A percentile compares a stretch with the other conserved stretches of the same genome.
Conservation (phyloP, 352 stramenopile species). For the Pythium folliculosum region DNA sequence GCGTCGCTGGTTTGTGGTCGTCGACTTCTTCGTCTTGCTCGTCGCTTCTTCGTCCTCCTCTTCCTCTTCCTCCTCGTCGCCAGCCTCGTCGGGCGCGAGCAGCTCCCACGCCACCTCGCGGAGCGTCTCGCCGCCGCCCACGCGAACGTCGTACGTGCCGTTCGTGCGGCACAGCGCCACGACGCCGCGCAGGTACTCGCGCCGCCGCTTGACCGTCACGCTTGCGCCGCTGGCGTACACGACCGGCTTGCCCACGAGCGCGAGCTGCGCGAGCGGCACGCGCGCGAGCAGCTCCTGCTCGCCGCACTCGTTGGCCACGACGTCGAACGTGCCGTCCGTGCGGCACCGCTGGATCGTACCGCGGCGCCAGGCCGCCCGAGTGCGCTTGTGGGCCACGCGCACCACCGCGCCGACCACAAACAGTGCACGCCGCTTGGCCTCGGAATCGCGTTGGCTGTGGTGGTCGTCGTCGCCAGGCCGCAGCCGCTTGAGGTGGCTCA, state of each 20-base stretch:
- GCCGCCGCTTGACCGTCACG: constrained; percentile 55
- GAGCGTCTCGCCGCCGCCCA: constrained; percentile 26
- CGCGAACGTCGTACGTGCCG: constrained; percentile 53
- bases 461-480: constrained; percentile 4
- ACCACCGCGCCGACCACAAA: constrained; percentile 37
- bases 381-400: constrained; percentile 48
- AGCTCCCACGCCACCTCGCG: constrained; percentile 42
- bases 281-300: constrained; percentile 44
- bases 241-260: constrained; percentile 27
- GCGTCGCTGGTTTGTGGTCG: background rate
- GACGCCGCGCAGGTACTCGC: constrained; percentile 57
- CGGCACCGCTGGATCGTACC: constrained; percentile 56
- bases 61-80: constrained; percentile 26
- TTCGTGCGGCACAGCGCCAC: constrained; percentile 44
- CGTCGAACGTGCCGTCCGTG: constrained; percentile 62
- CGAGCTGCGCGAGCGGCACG: constrained; percentile 34
- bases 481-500: constrained; percentile 41
- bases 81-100: constrained; percentile 44
- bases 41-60: constrained; percentile 23
- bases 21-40: background rate
- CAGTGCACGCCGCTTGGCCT: constrained; percentile 9
- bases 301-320: constrained; percentile 54
- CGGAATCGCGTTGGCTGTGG: background rate
- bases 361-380: constrained; percentile 40
- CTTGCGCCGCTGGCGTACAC: constrained; percentile 40